These are phyloP conservation scores for Fusarium sororula DNA, from an alignment of 2,329 filamentous ascomycete genomes.

Conservation along the genomic window DNA sequence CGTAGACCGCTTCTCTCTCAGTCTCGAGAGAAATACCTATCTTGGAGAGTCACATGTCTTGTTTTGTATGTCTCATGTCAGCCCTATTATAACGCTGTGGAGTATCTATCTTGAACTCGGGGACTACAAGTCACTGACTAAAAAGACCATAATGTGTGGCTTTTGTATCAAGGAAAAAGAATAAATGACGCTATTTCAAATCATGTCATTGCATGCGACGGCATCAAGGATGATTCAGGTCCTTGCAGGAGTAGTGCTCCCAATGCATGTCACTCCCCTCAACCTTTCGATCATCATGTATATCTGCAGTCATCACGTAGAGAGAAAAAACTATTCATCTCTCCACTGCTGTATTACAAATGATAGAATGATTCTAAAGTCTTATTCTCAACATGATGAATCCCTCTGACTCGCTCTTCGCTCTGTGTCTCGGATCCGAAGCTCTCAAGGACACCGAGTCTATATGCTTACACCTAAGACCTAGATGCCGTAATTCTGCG, in stretches of 20 bases:
- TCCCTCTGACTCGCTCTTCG: background rate
- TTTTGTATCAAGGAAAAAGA: background rate
- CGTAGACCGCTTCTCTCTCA: background rate
- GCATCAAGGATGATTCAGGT: background rate
- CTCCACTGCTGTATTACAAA: background rate
- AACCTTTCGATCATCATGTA: background rate
- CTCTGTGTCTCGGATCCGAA: constrained; percentile 11
- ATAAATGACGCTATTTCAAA: background rate
- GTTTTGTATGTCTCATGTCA: constrained; percentile 21
- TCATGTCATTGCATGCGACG: background rate
- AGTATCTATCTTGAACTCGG: background rate
- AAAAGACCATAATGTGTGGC: background rate
- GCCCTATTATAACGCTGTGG: constrained; percentile 22
- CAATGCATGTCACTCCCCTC: constrained; percentile 19
- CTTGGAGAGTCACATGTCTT: constrained; percentile 8
- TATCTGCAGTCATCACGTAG: constrained; percentile 27
- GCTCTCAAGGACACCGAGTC: background rate
- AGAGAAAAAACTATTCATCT: background rate
- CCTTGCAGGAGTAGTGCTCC: constrained; percentile 3
- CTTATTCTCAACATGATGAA: background rate
- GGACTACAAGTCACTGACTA: background rate
- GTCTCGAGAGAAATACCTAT: background rate
- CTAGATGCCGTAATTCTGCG: constrained; percentile 5
- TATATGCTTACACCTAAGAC: constrained; percentile 3
- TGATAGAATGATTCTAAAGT: background rate